These are phyloP conservation scores for Penicillium alfredii DNA, from an alignment of 495 filamentous ascomycete genomes.

Conservation along the genomic window DNA sequence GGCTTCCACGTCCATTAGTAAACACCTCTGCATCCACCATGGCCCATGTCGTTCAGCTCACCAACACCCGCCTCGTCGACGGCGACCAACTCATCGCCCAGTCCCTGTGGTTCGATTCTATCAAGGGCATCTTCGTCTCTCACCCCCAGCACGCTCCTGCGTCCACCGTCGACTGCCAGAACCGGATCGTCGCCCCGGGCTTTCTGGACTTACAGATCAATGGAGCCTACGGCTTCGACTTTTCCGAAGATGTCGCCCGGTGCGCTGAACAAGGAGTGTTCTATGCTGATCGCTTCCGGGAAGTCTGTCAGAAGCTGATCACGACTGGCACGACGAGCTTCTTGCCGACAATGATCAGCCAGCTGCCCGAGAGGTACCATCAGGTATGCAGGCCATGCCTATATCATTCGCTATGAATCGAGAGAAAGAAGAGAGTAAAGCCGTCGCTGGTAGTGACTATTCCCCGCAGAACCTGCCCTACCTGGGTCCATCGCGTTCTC, in stretches of 20 bases:
- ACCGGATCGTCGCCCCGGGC: slow-evolving; percentile 61
- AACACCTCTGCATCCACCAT: slow-evolving; percentile 13
- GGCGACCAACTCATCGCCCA: slow-evolving; percentile 49
- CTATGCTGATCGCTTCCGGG: slow-evolving; percentile 51
- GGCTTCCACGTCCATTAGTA: not conserved
- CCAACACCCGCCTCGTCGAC: slow-evolving; percentile 56
- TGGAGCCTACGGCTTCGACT: slow-evolving; percentile 69
- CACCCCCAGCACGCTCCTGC: slow-evolving; percentile 41
- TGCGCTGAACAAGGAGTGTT: slow-evolving; percentile 44
- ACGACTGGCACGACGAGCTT: slow-evolving; percentile 64
- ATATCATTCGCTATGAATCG: too few relatives aligned
- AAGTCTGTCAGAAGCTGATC: slow-evolving; percentile 53
- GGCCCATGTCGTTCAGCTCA: slow-evolving; percentile 52
- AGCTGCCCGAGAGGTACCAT: slow-evolving; percentile 19
- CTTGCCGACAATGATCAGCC: slow-evolving; percentile 48
- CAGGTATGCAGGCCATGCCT: slow-evolving; percentile 10
- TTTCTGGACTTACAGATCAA: slow-evolving; percentile 72
- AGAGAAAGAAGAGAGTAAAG: too few relatives aligned
- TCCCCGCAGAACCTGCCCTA: slow-evolving; percentile 40
- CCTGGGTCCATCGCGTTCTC: slow-evolving; percentile 50
- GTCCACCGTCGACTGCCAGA: slow-evolving; percentile 51
- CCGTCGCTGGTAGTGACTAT: too few relatives aligned
- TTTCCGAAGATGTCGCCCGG: slow-evolving; percentile 40
- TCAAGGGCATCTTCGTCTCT: slow-evolving; percentile 56
- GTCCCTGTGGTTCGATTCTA: slow-evolving; percentile 60